Conservation (phyloP, 306 rosid species). For the Begonia fuchsioides region DNA sequence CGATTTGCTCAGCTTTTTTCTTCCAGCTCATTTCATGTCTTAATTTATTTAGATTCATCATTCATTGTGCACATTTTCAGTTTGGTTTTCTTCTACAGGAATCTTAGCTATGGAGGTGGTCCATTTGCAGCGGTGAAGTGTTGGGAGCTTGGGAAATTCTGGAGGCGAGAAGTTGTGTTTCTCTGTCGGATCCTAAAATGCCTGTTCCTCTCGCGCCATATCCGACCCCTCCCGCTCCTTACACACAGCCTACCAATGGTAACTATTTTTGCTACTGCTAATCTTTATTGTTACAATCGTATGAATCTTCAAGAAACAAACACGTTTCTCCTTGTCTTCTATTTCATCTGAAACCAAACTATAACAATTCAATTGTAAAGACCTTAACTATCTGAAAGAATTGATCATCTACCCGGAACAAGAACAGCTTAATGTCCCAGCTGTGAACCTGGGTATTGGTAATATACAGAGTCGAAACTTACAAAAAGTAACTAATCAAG, state of each 20-base stretch:
- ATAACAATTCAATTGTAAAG: not conserved
- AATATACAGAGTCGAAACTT: no score
- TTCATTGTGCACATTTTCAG: slow-evolving; percentile 5
- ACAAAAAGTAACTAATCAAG: no score
- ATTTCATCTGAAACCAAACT: not conserved
- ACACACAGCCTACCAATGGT: slow-evolving; percentile 72
- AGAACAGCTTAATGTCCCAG: not conserved
- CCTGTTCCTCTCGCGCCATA: slow-evolving; percentile 99
- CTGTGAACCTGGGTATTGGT: not conserved
- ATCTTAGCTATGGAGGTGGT: slow-evolving; percentile 17
- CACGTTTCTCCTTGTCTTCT: slow-evolving; percentile 5
- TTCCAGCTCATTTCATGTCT: slow-evolving; percentile 1
- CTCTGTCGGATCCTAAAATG: slow-evolving; percentile 36
- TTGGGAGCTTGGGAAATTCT: slow-evolving; percentile 19
- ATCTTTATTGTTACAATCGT: not conserved
- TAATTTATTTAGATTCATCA: not conserved
- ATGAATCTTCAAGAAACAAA: no score
- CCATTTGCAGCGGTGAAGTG: slow-evolving; percentile 17
- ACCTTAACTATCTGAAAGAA: no score
- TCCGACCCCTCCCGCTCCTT: slow-evolving; percentile 66
- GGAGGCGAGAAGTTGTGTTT: slow-evolving; percentile 8
- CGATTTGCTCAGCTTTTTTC: slow-evolving; percentile 1
- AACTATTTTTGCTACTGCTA: slow-evolving; percentile 14
- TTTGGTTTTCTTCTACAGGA: slow-evolving; percentile 16
- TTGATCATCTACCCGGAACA: not conserved